A percentile compares a stretch with the other conserved stretches of the same genome.
Evolutionary conservation across 352 stramenopile species (phyloP).

Genomic region (Globisporangium nunn): DNA sequence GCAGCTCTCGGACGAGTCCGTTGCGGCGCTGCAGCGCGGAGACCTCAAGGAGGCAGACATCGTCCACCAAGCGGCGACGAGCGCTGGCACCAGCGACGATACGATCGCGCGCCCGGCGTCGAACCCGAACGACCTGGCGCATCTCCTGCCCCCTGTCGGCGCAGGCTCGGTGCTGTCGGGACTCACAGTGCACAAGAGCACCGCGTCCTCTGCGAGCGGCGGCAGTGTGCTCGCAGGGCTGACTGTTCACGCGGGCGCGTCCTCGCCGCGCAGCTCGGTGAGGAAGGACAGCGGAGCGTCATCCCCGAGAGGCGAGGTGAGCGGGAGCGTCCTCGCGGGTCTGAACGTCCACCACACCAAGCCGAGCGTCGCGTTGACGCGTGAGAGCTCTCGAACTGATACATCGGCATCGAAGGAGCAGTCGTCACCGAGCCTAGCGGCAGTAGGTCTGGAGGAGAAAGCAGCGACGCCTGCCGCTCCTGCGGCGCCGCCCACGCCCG

Average conservation of each 20-base stretch:
- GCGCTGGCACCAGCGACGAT: constrained; percentile 13
- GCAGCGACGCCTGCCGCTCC: constrained; percentile 15
- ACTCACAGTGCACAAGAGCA: constrained; percentile 44
- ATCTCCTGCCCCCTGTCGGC: constrained; percentile 56
- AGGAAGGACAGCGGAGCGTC: neutral
- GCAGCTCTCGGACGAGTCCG: constrained; percentile 77
- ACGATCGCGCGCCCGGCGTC: constrained; percentile 22
- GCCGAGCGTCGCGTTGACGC: constrained; percentile 7
- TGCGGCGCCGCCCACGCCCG: constrained; percentile 33
- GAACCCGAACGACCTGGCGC: constrained; percentile 51
- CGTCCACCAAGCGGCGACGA: constrained; percentile 16
- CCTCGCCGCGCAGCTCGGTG: neutral
- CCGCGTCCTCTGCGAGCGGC: neutral
- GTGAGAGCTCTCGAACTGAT: neutral
- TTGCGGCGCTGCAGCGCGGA: constrained; percentile 66
- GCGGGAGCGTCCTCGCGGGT: constrained; percentile 38
- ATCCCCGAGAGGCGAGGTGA: constrained; percentile 15
- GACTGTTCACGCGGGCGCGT: constrained; percentile 40
- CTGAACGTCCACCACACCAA: constrained; percentile 35
- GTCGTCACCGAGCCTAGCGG: constrained; percentile 10
- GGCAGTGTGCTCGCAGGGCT: constrained; percentile 52
- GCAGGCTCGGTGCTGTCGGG: constrained; percentile 52
- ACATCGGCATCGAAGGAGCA: constrained; percentile 12
- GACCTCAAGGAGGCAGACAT: constrained; percentile 73
- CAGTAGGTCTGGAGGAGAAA: constrained; percentile 21